Percentiles rank a stretch among this genome's conserved stretches.
Conservation (phyloP, 352 stramenopile genomes). For the Pythium apleroticum region DNA sequence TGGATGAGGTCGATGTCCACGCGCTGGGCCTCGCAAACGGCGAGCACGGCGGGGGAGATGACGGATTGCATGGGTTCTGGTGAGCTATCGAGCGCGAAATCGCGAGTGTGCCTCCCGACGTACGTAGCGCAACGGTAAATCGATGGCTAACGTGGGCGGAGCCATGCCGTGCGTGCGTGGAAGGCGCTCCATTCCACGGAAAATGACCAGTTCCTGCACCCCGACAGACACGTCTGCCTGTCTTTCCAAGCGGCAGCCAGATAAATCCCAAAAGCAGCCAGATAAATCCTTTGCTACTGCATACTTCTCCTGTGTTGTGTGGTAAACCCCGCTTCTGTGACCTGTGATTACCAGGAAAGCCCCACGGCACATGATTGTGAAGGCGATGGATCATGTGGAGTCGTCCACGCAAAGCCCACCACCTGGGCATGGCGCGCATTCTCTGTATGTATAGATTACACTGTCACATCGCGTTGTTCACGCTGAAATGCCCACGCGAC, state of each 20-base stretch:
- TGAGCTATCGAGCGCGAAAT: background rate
- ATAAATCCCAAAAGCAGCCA: background rate
- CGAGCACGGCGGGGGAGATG: conserved; percentile 20
- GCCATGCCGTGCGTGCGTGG: background rate
- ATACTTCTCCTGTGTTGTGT: background rate
- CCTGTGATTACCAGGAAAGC: background rate
- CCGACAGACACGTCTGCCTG: background rate
- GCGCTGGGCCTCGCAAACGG: conserved; percentile 12
- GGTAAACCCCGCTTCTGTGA: background rate
- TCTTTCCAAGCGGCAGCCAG: background rate
- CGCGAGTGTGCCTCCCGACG: background rate
- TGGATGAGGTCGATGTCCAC: conserved; percentile 23
- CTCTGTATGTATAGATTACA: background rate
- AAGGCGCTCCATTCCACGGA: background rate
- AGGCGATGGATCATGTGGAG: background rate
- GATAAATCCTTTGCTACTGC: background rate
- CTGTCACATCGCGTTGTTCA: background rate
- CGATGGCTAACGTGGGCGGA: background rate
- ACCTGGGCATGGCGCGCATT: background rate
- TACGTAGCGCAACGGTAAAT: background rate
- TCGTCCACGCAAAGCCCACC: background rate
- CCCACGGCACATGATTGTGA: background rate
- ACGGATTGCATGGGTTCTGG: background rate
- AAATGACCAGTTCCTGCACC: background rate
- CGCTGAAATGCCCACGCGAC: background rate